Evolutionary conservation across 768 basidiomycete genomes (phyloP), one percentile per base, ranked within the genome.

Genomic region (Naganishia friedmannii): DNA sequence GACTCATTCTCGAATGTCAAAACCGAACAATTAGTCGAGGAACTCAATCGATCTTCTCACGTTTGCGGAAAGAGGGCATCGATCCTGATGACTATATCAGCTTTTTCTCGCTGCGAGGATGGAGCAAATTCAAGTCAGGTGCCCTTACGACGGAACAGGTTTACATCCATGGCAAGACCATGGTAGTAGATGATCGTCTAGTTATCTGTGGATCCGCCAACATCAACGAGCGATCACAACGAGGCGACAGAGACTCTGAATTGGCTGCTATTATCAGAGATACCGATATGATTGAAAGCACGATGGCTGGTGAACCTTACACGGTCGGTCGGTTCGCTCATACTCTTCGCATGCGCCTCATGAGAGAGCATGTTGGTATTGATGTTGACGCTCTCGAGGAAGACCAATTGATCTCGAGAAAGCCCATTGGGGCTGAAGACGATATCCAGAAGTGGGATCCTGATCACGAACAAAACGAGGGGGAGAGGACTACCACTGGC

Each of bases 241-340:
- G 92, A 32, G 96, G 96, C 28, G 95, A 99, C 79, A 88, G 96
- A 32, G 96, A 99, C 80, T 98, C 95, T 2, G 96, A 99, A 79
- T 80, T 98, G 39, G 92, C 93, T 3, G 88, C 91, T 45, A 88
- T 99, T 54, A 91, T 98, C 65, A 85, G 93, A 72, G 96, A 99
- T 76, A 98, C 95, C 3, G 95, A 99, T 76, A 90, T 99, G 90
- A 90, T 98, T 65, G 89, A 95, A 70, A 86, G 93, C 66, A 89
- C 86, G 0, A 98, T 99, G 95, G 95, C 88, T 10, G 95, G 96
- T 21, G 87, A 87, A 74, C 91, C 93, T 0, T 98, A 90, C 85
- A 87, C 92, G 85, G 95, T 98, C 70, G 96, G 96, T 23, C 89
- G 95, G 29, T 99, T 96, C 80, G 93, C 95, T 1, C 96, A 99